Base-by-base conservation (phyloP, 2,329 filamentous ascomycete species). In the Pleomassaria siparia region DNA sequence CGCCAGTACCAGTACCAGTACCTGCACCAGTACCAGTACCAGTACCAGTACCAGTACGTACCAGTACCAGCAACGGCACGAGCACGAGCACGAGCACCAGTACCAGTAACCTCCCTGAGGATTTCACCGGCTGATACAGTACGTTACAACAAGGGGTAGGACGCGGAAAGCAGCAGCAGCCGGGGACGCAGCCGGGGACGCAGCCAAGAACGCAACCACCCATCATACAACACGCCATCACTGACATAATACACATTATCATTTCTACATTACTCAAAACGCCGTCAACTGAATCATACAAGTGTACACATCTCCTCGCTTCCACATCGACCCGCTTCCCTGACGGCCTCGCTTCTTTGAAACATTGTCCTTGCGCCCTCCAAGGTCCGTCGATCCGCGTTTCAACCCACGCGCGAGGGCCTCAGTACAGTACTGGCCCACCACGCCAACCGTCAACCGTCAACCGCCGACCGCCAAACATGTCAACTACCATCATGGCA, bases 141-240 rank as follows among this genome's bases (percentile, higher is more conserved):
- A n/a, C n/a, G 18, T 24, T 11, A 20, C 8, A 54, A 46, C 16
- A 13, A 18, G 24, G 18, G 48, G 46, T 49, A 51, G 30, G 8
- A 15, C 6, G 9, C 9, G n/a, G 30, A 6, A 33, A 10, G 6
- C 32, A 35, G 6, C 32, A 21, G 32, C 54, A 63, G 55, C 60
- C 55, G 62, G 61, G 59, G 47, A 21, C 42, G 21, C 47, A 33
- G 42, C 25, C 32, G 49, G 43, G 46, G n/a, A 7, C 8, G 9
- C 54, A 61, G 56, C 60, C 55, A 63, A 63, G 59, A 48, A 25
- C 43, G 22, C 47, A 35, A 39, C 26, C 25, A 12, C 25, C 25
- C 25, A 26, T 12, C 12, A n/a, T n/a, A n/a, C n/a, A n/a, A n/a
- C n/a, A n/a, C n/a, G n/a, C n/a, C n/a, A n/a, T n/a, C n/a, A n/a